A percentile compares a stretch with the other conserved stretches of the same genome.
These are phyloP conservation scores for Globisporangium cederbergense DNA, from an alignment of 352 stramenopile species.

Conservation along the genomic window DNA sequence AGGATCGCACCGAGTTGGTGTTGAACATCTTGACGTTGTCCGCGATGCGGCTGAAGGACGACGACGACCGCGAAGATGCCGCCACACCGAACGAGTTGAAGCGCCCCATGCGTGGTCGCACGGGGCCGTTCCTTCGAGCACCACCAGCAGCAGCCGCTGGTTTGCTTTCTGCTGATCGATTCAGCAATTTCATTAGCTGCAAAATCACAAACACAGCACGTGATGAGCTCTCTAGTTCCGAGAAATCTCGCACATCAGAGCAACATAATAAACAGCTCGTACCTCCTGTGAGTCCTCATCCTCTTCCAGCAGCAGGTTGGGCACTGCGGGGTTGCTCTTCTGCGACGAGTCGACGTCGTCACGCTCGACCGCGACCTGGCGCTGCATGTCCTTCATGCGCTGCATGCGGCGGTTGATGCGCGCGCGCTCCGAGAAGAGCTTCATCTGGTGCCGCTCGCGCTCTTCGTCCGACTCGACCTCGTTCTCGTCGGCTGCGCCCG, in stretches of 20 bases:
- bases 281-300: conserved; percentile 80
- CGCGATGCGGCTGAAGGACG: conserved; percentile 66
- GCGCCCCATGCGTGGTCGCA: conserved; percentile 36
- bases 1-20: conserved; percentile 47
- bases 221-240: neutral
- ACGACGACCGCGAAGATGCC: conserved; percentile 36
- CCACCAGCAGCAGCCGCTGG: neutral
- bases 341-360: conserved; percentile 28
- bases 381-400: conserved; percentile 80
- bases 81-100: conserved; percentile 60
- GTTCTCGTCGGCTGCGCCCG: conserved; percentile 29
- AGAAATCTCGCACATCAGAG: neutral
- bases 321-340: conserved; percentile 23
- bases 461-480: conserved; percentile 76
- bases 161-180: conserved; percentile 21
- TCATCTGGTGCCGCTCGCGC: conserved; percentile 82
- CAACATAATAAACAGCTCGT: conserved; percentile 4
- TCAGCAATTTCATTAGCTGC: conserved; percentile 58
- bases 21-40: conserved; percentile 75
- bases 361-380: conserved; percentile 47
- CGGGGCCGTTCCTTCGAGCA: conserved; percentile 3
- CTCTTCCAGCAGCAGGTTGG: conserved; percentile 68
- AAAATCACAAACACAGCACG: conserved; percentile 1
- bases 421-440: conserved; percentile 77
- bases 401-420: conserved; percentile 84